Evolutionary conservation across 768 basidiomycete species (phyloP).

Genomic region (Podaxis rugospora): DNA sequence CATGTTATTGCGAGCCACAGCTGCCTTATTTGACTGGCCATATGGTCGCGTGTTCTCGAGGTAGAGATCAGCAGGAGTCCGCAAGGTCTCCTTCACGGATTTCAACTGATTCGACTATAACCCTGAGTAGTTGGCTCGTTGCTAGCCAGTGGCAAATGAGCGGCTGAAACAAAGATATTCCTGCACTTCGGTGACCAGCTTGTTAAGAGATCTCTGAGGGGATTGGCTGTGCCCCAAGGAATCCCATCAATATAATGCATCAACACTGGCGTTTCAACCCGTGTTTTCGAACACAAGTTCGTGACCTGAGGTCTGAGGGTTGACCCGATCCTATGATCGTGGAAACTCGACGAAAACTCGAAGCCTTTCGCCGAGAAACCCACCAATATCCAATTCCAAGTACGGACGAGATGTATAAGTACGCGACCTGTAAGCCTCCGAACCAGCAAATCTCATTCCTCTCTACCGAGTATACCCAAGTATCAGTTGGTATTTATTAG

Average conservation of each 20-base stretch:
- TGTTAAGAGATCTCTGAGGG: not conserved
- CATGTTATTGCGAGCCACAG: not conserved
- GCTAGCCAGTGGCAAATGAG: not conserved
- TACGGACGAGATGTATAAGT: not conserved
- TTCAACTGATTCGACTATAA: not conserved
- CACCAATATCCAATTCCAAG: not conserved
- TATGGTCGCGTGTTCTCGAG: not conserved
- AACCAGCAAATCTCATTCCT: not conserved
- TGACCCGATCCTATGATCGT: not conserved
- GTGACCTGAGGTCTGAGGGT: not conserved
- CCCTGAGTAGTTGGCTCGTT: not conserved
- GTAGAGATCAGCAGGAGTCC: not conserved
- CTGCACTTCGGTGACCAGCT: not conserved
- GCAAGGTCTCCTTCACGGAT: not conserved
- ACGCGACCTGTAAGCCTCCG: not conserved
- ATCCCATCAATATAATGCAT: not conserved
- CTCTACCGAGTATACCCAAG: not conserved
- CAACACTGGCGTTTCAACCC: not conserved
- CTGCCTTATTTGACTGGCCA: not conserved
- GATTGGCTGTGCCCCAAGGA: not conserved
- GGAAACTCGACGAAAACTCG: not conserved
- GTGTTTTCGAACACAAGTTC: not conserved
- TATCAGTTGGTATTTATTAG: not conserved
- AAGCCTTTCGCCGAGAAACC: not conserved
- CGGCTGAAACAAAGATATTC: slow-evolving; percentile 7